Evolutionary conservation across 495 filamentous ascomycete species (phyloP).

Genomic region (Cercophora sp.): DNA sequence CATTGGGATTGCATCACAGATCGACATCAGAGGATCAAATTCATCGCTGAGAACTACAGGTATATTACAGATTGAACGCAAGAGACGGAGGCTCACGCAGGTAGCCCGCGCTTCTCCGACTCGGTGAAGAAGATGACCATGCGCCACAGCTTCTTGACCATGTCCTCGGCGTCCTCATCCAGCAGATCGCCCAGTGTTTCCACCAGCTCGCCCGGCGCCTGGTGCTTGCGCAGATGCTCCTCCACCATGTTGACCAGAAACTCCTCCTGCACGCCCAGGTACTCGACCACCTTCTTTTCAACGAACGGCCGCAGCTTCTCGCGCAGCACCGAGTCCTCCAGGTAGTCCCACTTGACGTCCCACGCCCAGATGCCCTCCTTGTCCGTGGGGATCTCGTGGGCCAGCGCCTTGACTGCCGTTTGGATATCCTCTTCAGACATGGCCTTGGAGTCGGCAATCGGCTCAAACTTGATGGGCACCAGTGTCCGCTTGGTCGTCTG

Average conservation of each 20-base stretch:
- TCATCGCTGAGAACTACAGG: too few relatives aligned
- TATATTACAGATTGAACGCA: too few relatives aligned
- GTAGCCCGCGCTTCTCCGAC: slow-evolving; percentile 85
- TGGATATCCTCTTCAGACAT: slow-evolving; percentile 82
- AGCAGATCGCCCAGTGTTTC: slow-evolving; percentile 83
- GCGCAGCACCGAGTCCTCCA: slow-evolving; percentile 76
- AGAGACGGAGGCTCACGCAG: too few relatives aligned
- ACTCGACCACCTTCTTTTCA: slow-evolving; percentile 97
- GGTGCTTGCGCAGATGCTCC: slow-evolving; percentile 75
- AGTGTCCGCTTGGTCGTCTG: slow-evolving; percentile 71
- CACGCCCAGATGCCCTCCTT: slow-evolving; percentile 86
- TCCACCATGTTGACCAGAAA: slow-evolving; percentile 91
- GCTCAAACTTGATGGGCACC: slow-evolving; percentile 88
- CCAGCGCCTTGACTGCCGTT: slow-evolving; percentile 73
- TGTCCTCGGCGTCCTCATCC: slow-evolving; percentile 88
- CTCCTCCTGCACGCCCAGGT: slow-evolving; percentile 93
- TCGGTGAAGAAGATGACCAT: slow-evolving; percentile 99
- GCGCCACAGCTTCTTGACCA: slow-evolving; percentile 96
- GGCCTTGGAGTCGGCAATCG: slow-evolving; percentile 59
- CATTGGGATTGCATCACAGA: too few relatives aligned
- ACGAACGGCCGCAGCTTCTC: slow-evolving; percentile 93
- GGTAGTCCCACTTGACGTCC: slow-evolving; percentile 90
- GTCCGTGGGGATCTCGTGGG: slow-evolving; percentile 83
- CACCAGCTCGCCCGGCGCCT: slow-evolving; percentile 73
- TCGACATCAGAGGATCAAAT: too few relatives aligned